These are phyloP conservation scores for Termitomyces eurrhizus DNA, from an alignment of 768 basidiomycete genomes.

Conservation along the genomic window DNA sequence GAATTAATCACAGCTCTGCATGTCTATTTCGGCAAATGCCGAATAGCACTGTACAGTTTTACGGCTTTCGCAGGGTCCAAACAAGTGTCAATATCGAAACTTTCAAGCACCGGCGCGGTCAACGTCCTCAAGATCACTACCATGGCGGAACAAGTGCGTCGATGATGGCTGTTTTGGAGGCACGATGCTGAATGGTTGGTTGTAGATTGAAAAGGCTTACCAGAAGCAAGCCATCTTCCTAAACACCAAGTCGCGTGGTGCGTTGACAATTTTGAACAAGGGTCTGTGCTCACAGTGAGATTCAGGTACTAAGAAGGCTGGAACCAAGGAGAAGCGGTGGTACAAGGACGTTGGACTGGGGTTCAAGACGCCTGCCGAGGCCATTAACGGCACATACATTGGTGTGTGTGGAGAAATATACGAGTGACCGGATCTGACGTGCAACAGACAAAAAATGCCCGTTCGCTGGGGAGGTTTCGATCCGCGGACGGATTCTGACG, in stretches of 20 bases:
- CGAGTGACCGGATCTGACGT: constrained; percentile 6
- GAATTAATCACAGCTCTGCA: too few relatives aligned
- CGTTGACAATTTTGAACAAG: constrained; percentile 28
- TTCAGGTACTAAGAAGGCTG: constrained; percentile 83
- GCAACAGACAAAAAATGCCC: constrained; percentile 97
- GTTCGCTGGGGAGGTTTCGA: constrained; percentile 94
- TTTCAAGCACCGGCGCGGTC: constrained; percentile 24
- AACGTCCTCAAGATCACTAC: constrained; percentile 42
- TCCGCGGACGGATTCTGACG: constrained; percentile 97
- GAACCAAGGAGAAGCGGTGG: constrained; percentile 96
- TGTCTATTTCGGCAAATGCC: constrained; percentile 20
- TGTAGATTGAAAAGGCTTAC: constrained; percentile 92
- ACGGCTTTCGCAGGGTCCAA: constrained; percentile 37
- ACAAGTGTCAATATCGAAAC: constrained; percentile 39
- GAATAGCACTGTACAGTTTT: constrained; percentile 39
- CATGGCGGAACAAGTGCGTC: constrained; percentile 63
- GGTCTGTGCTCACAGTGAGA: constrained; percentile 3
- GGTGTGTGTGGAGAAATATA: constrained; percentile 48
- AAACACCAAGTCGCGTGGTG: constrained; percentile 91
- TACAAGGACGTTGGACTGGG: constrained; percentile 98
- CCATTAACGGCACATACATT: constrained; percentile 94
- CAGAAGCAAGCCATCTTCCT: constrained; percentile 99
- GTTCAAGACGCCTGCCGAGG: constrained; percentile 94
- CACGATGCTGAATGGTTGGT: constrained; percentile 1
- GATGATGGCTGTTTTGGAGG: background rate